These are phyloP conservation scores for Nakaseomyces bracarensis DNA, from an alignment of 1,139 yeast genomes.

Conservation along the genomic window DNA sequence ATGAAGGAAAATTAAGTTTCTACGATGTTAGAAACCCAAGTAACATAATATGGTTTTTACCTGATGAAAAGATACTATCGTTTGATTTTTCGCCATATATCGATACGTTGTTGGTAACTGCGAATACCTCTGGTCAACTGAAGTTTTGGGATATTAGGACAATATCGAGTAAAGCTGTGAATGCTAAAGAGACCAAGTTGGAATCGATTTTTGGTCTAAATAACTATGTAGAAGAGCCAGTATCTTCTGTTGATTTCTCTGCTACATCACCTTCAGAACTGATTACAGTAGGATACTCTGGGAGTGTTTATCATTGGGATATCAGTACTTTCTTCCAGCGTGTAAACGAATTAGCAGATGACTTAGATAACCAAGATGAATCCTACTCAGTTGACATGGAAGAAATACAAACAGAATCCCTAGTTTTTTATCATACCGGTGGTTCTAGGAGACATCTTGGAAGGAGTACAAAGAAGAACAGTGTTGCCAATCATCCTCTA, in stretches of 20 bases:
- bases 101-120: conserved; percentile 26
- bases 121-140: conserved; percentile 24
- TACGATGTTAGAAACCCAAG: conserved; percentile 22
- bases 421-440: conserved; percentile 30
- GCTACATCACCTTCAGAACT: conserved; percentile 21
- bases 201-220: conserved; percentile 19
- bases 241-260: conserved; percentile 24
- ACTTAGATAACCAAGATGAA: conserved; percentile 14
- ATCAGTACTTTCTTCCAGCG: conserved; percentile 17
- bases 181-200: conserved; percentile 11
- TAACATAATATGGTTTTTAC: conserved; percentile 15
- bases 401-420: conserved; percentile 22
- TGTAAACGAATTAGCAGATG: conserved; percentile 10
- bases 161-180: conserved; percentile 6
- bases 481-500: conserved; percentile 24
- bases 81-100: conserved; percentile 21
- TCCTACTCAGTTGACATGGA: conserved; percentile 12
- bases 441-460: conserved; percentile 26
- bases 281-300: conserved; percentile 25
- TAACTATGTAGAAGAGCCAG: conserved; percentile 24
- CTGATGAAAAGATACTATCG: conserved; percentile 18
- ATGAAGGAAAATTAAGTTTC: conserved; percentile 22
- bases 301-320: conserved; percentile 32
- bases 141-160: conserved; percentile 30
- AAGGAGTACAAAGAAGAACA: conserved; percentile 15